Evolutionary conservation across 2,329 filamentous ascomycete species (phyloP), one percentile per base, ranked within the genome.

Genomic region (Bimuria novae-zelandiae): DNA sequence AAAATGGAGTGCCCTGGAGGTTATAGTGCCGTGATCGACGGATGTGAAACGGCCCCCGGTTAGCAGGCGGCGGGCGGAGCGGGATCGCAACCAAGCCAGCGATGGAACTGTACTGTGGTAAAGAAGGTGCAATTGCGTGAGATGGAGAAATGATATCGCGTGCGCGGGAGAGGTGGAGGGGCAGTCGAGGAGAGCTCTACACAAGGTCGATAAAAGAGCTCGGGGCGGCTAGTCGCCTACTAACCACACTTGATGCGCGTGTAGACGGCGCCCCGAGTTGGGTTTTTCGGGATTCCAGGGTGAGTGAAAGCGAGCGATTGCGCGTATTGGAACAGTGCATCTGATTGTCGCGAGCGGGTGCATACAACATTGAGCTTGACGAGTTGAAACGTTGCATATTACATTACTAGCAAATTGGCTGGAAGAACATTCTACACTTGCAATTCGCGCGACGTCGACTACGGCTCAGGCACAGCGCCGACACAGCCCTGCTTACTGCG

Each of bases 11-110:
- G n/a, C n/a, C n/a, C n/a, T n/a, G n/a, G n/a, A n/a, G n/a, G 12
- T 21, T 35, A 22, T 27, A 35, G 43, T 27, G 23, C 33, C 21
- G 8, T 23, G 47, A 49, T 49, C 46, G 23, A 22, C 46, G 25
- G 8, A 33, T 16, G 43, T 52, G 49, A 51, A 51, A 51, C 49
- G 41, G n/a, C 19, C n/a, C n/a, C n/a, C n/a, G n/a, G n/a, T n/a
- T n/a, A n/a, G n/a, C 11, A n/a, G 17, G 17, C 19, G n/a, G 32
- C 37, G 27, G 40, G 30, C 32, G 49, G 49, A 39, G 49, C 49
- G 49, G 49, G 35, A 36, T 12, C 36, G 19, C 33, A 29, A 19
- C 19, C 17, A 23, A 23, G 25, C 16, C n/a, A 10, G 22, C 29
- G 27, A 30, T 27, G 27, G 25, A 29, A 16, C n/a, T 11, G 17